These are phyloP conservation scores for Ettlia oleoabundans DNA, from an alignment of 139 green algal genomes.

Conservation along the genomic window DNA sequence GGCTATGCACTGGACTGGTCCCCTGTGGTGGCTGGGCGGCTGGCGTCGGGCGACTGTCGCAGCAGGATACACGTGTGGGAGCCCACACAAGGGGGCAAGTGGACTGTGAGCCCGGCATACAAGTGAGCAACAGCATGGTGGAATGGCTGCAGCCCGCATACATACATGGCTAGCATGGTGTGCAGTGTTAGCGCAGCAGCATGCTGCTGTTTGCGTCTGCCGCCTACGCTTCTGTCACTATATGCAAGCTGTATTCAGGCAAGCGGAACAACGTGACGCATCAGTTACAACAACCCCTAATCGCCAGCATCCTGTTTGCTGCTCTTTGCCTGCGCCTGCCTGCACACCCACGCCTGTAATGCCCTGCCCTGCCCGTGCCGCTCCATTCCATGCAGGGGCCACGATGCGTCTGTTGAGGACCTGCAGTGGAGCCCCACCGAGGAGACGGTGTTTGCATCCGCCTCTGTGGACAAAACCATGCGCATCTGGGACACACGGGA, in stretches of 20 bases:
- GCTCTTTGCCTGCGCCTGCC: too few species aligned
- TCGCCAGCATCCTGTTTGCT: too few species aligned
- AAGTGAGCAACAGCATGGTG: background rate
- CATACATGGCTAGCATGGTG: too few species aligned
- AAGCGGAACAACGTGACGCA: too few species aligned
- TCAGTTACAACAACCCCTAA: too few species aligned
- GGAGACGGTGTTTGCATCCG: slow-evolving; percentile 90
- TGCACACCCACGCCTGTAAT: too few species aligned
- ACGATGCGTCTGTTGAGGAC: slow-evolving; percentile 88
- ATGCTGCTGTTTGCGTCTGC: too few species aligned
- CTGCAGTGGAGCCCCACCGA: slow-evolving; percentile 95
- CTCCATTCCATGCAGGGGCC: too few species aligned
- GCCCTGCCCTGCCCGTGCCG: too few species aligned
- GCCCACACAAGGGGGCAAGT: slow-evolving; percentile 73
- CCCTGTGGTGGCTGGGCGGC: slow-evolving; percentile 59
- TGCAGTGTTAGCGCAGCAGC: too few species aligned
- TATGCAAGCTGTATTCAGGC: too few species aligned
- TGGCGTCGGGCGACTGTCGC: slow-evolving; percentile 73
- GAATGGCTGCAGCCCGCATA: background rate
- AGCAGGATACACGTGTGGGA: slow-evolving; percentile 90
- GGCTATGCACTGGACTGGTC: slow-evolving; percentile 94
- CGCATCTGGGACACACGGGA: slow-evolving; percentile 91
- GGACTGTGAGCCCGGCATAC: slow-evolving; percentile 64
- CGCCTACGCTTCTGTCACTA: too few species aligned
- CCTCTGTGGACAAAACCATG: slow-evolving; percentile 81